Conservation (phyloP, 2,329 filamentous ascomycete genomes). For the Fusarium redolens region DNA sequence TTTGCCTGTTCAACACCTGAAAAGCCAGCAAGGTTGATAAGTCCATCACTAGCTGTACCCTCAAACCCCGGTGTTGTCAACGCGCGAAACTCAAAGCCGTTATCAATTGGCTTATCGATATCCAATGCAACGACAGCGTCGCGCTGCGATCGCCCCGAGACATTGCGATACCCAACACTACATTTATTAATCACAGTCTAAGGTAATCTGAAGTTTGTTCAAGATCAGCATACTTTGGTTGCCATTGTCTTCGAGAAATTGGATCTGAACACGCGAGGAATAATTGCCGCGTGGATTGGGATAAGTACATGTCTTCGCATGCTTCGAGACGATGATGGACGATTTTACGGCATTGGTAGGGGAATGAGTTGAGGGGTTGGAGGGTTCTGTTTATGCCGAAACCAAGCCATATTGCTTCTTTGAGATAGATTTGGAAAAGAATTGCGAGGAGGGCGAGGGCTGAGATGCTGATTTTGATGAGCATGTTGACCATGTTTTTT, state of each 20-base stretch:
- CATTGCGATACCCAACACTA: conserved; percentile 40
- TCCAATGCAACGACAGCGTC: conserved; percentile 50
- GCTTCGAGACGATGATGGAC: conserved; percentile 30
- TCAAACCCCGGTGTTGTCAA: conserved; percentile 45
- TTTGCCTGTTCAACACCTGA: conserved; percentile 42
- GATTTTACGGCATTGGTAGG: conserved; percentile 42
- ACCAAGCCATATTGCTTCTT: conserved; percentile 37
- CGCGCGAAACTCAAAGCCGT: conserved; percentile 34
- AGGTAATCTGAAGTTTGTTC: accelerated
- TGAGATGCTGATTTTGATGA: conserved; percentile 31
- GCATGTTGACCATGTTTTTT: conserved; percentile 11
- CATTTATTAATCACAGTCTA: neutral
- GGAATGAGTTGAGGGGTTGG: conserved; percentile 40
- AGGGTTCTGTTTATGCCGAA: conserved; percentile 34
- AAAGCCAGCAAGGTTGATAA: conserved; percentile 48
- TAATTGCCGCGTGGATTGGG: conserved; percentile 35
- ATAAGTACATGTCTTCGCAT: conserved; percentile 45
- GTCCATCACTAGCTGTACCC: conserved; percentile 48
- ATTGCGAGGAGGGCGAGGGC: conserved; percentile 20
- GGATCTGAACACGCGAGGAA: conserved; percentile 43
- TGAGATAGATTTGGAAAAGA: conserved; percentile 40
- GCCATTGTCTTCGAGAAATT: conserved; percentile 25
- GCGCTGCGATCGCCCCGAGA: conserved; percentile 43
- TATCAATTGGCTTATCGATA: conserved; percentile 45
- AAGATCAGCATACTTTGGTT: conserved; percentile 29